phyloP scores from a whole-genome alignment of 805 yeast genomes.

The Saturnispora silvae region DNA sequence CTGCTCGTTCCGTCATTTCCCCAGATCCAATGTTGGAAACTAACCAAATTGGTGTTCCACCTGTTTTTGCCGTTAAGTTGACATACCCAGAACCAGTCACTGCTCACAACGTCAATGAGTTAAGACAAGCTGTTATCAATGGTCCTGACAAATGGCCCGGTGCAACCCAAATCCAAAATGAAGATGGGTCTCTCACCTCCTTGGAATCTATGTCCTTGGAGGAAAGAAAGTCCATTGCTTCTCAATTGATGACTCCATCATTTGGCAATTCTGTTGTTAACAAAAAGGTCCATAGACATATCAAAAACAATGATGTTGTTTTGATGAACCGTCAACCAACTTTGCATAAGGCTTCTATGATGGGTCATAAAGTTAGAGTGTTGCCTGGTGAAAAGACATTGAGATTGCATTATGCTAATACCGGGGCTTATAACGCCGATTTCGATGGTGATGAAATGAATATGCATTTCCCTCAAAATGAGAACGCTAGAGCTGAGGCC shows the following conservation, averaged over 20 bases:
- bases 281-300: slow-evolving; percentile 92
- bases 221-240: slow-evolving; percentile 91
- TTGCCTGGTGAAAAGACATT: slow-evolving; percentile 95
- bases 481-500: slow-evolving; percentile 95
- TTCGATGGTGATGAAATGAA: slow-evolving; percentile 99
- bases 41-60: slow-evolving; percentile 97
- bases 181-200: slow-evolving; percentile 78
- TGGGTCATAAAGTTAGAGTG: slow-evolving; percentile 98
- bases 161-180: slow-evolving; percentile 91
- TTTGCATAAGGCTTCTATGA: slow-evolving; percentile 97
- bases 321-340: slow-evolving; percentile 99
- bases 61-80: slow-evolving; percentile 89
- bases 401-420: slow-evolving; percentile 94
- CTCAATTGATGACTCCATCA: slow-evolving; percentile 83
- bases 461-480: slow-evolving; percentile 98
- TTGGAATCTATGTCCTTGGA: slow-evolving; percentile 83
- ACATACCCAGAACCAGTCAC: slow-evolving; percentile 99
- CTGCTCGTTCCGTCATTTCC: slow-evolving; percentile 97
- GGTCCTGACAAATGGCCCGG: slow-evolving; percentile 99
- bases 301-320: slow-evolving; percentile 89
- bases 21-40: slow-evolving; percentile 98
- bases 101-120: slow-evolving; percentile 75
- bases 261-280: slow-evolving; percentile 53
- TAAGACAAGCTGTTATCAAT: slow-evolving; percentile 90
- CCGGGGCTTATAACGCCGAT: slow-evolving; percentile 98